Percentiles rank a stretch among this genome's conserved stretches.
Evolutionary conservation across 208 protist species (phyloP).

Genomic region (Leishmania gerbilli): DNA sequence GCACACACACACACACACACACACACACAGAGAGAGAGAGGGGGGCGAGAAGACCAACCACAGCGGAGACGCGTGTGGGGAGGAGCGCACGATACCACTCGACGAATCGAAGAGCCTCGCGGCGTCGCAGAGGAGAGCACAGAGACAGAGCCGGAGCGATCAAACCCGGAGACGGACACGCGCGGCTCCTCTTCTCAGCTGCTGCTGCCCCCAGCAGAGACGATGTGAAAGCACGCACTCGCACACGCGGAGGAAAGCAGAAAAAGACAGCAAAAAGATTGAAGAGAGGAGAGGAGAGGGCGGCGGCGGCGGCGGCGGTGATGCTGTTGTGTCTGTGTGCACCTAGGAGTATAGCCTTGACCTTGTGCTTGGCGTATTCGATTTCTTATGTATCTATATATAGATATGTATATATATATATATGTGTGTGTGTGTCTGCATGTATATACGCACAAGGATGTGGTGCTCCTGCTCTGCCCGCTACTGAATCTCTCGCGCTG

Average conservation of each 20-base stretch:
- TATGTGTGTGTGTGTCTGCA: no score
- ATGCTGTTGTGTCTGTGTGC: neutral
- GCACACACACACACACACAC: neutral
- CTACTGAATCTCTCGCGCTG: neutral
- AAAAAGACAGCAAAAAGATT: neutral
- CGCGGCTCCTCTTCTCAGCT: no score
- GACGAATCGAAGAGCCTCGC: neutral
- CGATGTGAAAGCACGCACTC: no score
- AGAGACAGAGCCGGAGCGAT: neutral
- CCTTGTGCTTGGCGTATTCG: neutral
- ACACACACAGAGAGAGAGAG: no score
- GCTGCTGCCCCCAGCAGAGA: no score
- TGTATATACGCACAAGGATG: neutral
- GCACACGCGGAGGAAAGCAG: neutral
- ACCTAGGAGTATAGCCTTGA: no score
- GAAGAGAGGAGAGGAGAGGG: neutral
- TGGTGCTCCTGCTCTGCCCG: neutral
- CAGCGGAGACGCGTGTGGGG: neutral
- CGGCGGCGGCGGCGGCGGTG: neutral
- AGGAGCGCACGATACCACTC: neutral
- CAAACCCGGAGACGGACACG: no score
- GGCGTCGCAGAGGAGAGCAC: neutral
- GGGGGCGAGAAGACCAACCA: neutral
- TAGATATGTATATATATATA: neutral
- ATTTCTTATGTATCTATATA: neutral